phyloP scores from a whole-genome alignment of 495 filamentous ascomycete species.

The Terfezia claveryi region DNA sequence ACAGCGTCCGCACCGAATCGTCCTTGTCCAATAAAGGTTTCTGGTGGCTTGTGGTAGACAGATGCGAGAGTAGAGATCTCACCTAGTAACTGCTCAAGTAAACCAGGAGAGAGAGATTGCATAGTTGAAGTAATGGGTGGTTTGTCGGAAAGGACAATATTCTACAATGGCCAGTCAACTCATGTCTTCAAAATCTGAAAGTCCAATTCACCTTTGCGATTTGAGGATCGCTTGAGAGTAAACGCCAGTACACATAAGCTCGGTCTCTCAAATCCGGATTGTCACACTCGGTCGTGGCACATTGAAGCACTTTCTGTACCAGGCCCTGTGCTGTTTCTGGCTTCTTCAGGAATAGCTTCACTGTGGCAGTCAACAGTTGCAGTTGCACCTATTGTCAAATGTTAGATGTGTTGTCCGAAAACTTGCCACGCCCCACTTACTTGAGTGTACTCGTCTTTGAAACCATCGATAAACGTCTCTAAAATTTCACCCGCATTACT shows the following conservation, averaged over 20 bases:
- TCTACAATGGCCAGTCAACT: conserved; percentile 25
- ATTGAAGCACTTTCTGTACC: conserved; percentile 80
- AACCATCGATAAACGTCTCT: conserved; percentile 66
- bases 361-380: conserved; percentile 86
- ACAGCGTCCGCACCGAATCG: conserved; percentile 85
- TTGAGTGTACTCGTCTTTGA: conserved; percentile 81
- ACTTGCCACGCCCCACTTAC: conserved; percentile 22
- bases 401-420: background rate
- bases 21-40: conserved; percentile 88
- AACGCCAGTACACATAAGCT: conserved; percentile 94
- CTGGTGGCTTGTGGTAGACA: conserved; percentile 96
- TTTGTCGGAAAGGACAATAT: conserved; percentile 79
- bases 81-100: conserved; percentile 66
- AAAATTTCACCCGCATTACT: conserved; percentile 87
- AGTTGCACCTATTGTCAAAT: conserved; percentile 45
- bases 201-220: conserved; percentile 45
- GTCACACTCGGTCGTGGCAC: conserved; percentile 81
- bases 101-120: conserved; percentile 53
- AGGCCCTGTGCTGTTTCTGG: conserved; percentile 69
- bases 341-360: conserved; percentile 93
- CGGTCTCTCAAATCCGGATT: conserved; percentile 93
- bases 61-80: conserved; percentile 93
- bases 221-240: conserved; percentile 79
- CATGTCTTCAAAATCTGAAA: background rate
- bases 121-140: conserved; percentile 88